Base-by-base conservation (phyloP, 148 eudicot species). In the Cornus controversa region DNA sequence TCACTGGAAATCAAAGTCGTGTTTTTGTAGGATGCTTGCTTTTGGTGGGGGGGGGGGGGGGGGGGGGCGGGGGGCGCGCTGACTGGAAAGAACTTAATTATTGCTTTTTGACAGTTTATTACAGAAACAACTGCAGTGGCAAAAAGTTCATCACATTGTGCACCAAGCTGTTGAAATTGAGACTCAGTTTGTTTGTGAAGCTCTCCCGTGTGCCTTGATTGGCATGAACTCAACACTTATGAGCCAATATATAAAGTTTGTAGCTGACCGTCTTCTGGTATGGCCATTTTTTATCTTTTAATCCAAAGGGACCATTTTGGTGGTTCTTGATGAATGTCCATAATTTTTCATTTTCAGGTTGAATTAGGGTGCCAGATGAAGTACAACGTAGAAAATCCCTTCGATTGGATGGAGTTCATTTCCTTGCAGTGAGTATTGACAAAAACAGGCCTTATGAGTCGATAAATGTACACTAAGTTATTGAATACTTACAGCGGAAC, bases 371-470 rank as follows among this genome's bases (percentile, higher is more conserved):
- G 69, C 74, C 71, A 84, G 78, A 89, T 77, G 88, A 80, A 69
- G 69, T 91, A 90, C 84, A 87, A 86, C 40, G 89, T 87, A 4
- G 85, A 89, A 66, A 93, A 93, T 80, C 98, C 98, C 29, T 93
- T 93, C 42, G 98, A 93, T 74, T 93, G 96, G 98, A 93, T 93
- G 98, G 98, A 93, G 80, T 86, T 93, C 62, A 93, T 93, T 76
- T 90, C 94, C 54, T 73, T 93, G 23, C 90, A 86, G 97, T 90
- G 83, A 90, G 94, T 86, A 70, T 75, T 20, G 9, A 2, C 28
- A 28, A 10, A 36, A 53, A 47, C 66, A 36, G 15, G 25, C 71
- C 57, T 42, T 14, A 42, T 6, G 65, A 67, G 69, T 66, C 29
- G 45, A 10, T 67, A 28, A 66, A 60, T 22, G 64, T 60, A 22